Conservation (phyloP, 2,329 filamentous ascomycete genomes). For the Dothideomycetes sp. region DNA sequence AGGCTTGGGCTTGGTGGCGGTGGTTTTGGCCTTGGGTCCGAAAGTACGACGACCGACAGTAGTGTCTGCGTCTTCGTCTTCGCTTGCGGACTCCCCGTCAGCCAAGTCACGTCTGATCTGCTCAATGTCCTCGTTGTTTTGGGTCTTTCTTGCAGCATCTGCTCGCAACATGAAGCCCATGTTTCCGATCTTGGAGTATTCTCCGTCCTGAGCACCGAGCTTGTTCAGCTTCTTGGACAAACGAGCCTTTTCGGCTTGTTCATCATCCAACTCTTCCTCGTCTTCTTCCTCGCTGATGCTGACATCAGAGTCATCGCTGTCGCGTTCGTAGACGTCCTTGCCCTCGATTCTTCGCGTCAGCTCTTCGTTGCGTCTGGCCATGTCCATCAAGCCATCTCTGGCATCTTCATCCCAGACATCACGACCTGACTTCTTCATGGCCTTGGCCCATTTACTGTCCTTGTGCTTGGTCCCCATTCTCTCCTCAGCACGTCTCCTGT, state of each 20-base stretch:
- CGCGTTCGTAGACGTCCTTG: constrained; percentile 45
- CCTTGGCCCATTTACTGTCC: constrained; percentile 89
- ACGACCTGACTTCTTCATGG: constrained; percentile 66
- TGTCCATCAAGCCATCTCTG: constrained; percentile 65
- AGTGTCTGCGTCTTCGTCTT: constrained; percentile 45
- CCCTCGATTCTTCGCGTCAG: constrained; percentile 71
- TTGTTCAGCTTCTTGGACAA: constrained; percentile 30
- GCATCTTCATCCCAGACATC: constrained; percentile 86
- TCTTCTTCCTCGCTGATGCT: constrained; percentile 53
- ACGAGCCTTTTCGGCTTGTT: constrained; percentile 22
- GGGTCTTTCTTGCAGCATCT: constrained; percentile 65
- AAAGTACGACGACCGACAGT: constrained; percentile 63
- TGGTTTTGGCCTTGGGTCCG: constrained; percentile 41
- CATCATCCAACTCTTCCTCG: constrained; percentile 54
- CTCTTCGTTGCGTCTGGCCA: constrained; percentile 75
- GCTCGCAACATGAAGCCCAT: constrained; percentile 96
- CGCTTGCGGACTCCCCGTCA: constrained; percentile 48
- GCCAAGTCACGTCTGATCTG: constrained; percentile 58
- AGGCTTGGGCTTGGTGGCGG: constrained; percentile 24
- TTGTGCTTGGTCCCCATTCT: constrained; percentile 77
- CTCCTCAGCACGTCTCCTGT: constrained; percentile 71
- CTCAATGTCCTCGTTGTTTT: constrained; percentile 63
- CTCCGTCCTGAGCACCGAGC: constrained; percentile 30
- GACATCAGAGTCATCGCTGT: constrained; percentile 17
- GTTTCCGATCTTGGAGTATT: constrained; percentile 56